Conservation (phyloP, 257 asterid species). For the Solanum ahanhuiri region DNA sequence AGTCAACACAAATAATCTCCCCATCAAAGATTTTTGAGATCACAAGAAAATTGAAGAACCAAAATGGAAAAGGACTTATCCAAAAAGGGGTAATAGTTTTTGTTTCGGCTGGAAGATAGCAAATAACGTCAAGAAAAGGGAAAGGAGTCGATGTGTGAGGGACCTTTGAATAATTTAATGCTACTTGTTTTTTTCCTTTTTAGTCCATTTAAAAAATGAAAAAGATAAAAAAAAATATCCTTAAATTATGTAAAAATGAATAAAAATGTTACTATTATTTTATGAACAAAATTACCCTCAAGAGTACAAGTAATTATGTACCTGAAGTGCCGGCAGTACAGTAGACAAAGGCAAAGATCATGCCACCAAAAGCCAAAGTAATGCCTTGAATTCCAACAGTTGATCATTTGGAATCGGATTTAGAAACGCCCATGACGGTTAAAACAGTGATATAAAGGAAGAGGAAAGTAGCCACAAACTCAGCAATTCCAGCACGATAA, state of each 20-base stretch:
- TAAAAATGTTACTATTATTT: too few species aligned
- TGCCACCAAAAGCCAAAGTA: slow-evolving; percentile 68
- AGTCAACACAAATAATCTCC: slow-evolving; percentile 10
- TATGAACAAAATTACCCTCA: too few species aligned
- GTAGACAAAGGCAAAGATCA: slow-evolving; percentile 61
- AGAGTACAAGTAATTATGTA: not conserved
- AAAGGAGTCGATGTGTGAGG: not conserved
- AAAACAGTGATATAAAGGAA: slow-evolving; percentile 36
- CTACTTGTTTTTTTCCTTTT: not conserved
- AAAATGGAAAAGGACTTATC: not conserved
- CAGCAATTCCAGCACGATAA: slow-evolving; percentile 56
- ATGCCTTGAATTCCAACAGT: slow-evolving; percentile 62
- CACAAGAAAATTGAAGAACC: not conserved
- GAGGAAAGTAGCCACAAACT: slow-evolving; percentile 47
- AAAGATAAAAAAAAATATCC: too few species aligned
- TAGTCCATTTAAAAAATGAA: not conserved
- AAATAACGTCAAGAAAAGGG: not conserved
- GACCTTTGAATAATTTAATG: not conserved
- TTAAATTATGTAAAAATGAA: too few species aligned
- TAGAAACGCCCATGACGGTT: slow-evolving; percentile 49
- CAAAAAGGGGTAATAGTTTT: not conserved
- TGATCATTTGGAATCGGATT: slow-evolving; percentile 28
- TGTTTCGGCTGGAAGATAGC: not conserved
- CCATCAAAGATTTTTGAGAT: slow-evolving; percentile 1
- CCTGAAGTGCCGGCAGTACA: slow-evolving; percentile 72